phyloP scores from a whole-genome alignment of 2,329 filamentous ascomycete species.

The Fusarium circinatum region DNA sequence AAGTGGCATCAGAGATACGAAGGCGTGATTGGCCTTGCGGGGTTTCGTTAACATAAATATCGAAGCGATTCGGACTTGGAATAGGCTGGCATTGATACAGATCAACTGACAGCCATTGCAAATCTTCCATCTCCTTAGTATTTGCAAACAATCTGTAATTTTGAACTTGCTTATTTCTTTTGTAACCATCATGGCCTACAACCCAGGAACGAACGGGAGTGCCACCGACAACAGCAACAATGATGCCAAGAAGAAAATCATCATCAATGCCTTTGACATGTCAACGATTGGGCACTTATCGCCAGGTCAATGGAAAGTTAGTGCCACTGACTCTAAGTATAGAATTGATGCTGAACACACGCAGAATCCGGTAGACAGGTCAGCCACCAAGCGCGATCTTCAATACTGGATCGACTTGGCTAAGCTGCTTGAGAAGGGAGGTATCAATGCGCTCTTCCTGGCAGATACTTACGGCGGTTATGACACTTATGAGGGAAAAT shows the following conservation, averaged over 20 bases:
- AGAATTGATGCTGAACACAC: not conserved
- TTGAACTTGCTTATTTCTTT: no score
- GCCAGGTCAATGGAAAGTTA: slow-evolving; percentile 73
- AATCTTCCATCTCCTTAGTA: not conserved
- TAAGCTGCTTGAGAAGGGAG: slow-evolving; percentile 68
- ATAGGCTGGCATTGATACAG: not conserved
- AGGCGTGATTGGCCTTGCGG: slow-evolving; percentile 8
- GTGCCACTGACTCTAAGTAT: not conserved
- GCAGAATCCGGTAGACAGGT: slow-evolving; percentile 69
- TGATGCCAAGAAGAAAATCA: slow-evolving; percentile 50
- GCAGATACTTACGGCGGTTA: slow-evolving; percentile 74
- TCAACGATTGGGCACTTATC: slow-evolving; percentile 71
- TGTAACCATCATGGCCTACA: no score
- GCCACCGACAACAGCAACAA: not conserved
- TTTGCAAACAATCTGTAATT: no score
- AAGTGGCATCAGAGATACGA: not conserved
- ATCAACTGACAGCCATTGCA: not conserved
- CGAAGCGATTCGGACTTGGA: not conserved
- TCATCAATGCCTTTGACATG: slow-evolving; percentile 75
- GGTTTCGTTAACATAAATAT: not conserved
- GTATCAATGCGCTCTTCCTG: slow-evolving; percentile 72
- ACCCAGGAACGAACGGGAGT: no score
- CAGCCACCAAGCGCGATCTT: slow-evolving; percentile 67
- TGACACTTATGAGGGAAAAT: slow-evolving; percentile 68
- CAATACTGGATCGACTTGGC: slow-evolving; percentile 73